A percentile compares a stretch with the other conserved stretches of the same genome.
Conservation (phyloP, 768 basidiomycete species). For the Phanerochaete carnosa region DNA sequence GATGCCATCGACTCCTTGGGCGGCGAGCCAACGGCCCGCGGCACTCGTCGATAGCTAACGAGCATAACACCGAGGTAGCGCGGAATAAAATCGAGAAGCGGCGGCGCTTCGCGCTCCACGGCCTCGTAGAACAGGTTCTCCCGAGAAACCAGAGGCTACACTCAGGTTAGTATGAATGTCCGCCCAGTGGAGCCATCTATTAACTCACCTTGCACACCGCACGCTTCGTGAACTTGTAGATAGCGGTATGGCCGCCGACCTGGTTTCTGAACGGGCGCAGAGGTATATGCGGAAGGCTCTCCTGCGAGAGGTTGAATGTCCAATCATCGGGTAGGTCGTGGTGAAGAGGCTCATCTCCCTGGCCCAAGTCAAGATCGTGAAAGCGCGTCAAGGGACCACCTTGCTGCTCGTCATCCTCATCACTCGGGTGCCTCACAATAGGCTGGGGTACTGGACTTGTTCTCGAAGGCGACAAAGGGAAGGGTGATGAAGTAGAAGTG, state of each 20-base stretch:
- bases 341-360: conserved; percentile 19
- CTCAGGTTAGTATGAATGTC: neutral
- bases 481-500: conserved; percentile 43
- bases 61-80: conserved; percentile 98
- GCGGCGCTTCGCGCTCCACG: conserved; percentile 91
- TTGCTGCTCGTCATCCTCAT: conserved; percentile 31
- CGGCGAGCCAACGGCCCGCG: conserved; percentile 20
- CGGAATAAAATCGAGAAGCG: conserved; percentile 91
- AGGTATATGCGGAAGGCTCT: conserved; percentile 81
- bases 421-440: conserved; percentile 25
- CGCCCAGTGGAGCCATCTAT: conserved; percentile 14
- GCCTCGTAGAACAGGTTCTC: conserved; percentile 99
- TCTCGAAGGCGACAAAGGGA: conserved; percentile 30
- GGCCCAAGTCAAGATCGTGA: conserved; percentile 16
- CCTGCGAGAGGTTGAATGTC: conserved; percentile 44
- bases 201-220: conserved; percentile 95
- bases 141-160: conserved; percentile 89
- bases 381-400: conserved; percentile 19
- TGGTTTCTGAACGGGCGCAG: conserved; percentile 95
- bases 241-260: conserved; percentile 95
- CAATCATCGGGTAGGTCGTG: conserved; percentile 37
- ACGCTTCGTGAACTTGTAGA: conserved; percentile 96
- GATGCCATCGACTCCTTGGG: conserved; percentile 10
- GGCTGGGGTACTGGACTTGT: conserved; percentile 29
- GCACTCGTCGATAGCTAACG: conserved; percentile 87